A percentile compares a stretch with the other conserved stretches of the same genome.
phyloP scores from a whole-genome alignment of 305 asterid genomes.

The Fraxinus albicans region DNA sequence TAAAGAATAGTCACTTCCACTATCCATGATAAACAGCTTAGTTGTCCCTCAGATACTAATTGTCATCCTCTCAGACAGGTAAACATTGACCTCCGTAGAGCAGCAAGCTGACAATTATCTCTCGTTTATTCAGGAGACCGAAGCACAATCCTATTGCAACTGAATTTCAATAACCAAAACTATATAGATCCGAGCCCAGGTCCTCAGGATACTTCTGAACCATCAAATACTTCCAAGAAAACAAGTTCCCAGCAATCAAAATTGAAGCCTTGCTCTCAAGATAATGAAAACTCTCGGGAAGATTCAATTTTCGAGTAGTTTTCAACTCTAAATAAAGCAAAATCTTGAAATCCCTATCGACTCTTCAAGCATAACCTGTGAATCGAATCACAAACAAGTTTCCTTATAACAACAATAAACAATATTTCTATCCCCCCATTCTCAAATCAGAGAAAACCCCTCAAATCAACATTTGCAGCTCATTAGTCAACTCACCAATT shows the following conservation, averaged over 20 bases:
- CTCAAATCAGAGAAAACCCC: background rate
- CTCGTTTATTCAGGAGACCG: background rate
- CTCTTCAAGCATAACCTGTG: slow-evolving; percentile 15
- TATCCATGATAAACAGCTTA: slow-evolving; percentile 43
- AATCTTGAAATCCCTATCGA: slow-evolving; percentile 8
- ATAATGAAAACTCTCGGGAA: background rate
- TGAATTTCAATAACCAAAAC: slow-evolving; percentile 3
- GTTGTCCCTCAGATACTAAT: background rate
- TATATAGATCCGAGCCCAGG: background rate
- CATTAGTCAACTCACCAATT: slow-evolving; percentile 22
- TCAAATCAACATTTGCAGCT: slow-evolving; percentile 3
- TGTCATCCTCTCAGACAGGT: background rate
- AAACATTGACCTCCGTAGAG: background rate
- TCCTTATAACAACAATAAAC: background rate
- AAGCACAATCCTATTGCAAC: background rate
- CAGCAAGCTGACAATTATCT: background rate
- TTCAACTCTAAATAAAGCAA: slow-evolving; percentile 5
- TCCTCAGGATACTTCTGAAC: background rate
- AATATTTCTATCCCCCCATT: background rate
- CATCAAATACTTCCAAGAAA: background rate
- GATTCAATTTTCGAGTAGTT: background rate
- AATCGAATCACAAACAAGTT: slow-evolving; percentile 12
- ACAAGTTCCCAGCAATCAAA: background rate
- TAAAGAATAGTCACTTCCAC: slow-evolving; percentile 51
- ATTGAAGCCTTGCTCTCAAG: background rate